Evolutionary conservation across 1,284 basidiomycete species (phyloP).

Genomic region (Wallemia mellicola): DNA sequence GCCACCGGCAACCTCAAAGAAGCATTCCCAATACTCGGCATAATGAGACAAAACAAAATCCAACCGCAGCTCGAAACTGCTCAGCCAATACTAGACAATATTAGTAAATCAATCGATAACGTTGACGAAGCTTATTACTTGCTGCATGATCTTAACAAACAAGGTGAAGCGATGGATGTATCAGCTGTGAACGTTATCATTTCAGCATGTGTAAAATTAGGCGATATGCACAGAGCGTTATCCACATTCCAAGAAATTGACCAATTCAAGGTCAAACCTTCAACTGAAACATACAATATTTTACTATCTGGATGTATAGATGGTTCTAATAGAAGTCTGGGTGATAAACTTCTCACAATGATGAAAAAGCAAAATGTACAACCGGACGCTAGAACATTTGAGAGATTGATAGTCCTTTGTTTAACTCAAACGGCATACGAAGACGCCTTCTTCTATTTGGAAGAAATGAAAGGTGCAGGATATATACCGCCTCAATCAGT

Average conservation of each 20-base stretch:
- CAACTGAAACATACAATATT: constrained; percentile 34
- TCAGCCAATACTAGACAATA: constrained; percentile 22
- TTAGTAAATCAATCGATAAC: constrained; percentile 22
- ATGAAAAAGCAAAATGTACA: constrained; percentile 26
- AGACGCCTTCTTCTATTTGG: constrained; percentile 58
- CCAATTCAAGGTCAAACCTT: constrained; percentile 27
- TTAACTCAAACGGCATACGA: constrained; percentile 42
- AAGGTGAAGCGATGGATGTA: constrained; percentile 25
- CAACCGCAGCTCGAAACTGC: constrained; percentile 22
- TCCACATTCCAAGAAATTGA: constrained; percentile 35
- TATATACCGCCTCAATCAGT: constrained; percentile 24
- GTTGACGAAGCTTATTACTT: constrained; percentile 35
- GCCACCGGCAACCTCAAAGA: constrained; percentile 24
- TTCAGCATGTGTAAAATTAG: constrained; percentile 27
- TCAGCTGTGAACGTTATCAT: constrained; percentile 34
- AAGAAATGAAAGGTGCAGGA: constrained; percentile 43
- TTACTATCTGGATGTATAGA: constrained; percentile 32
- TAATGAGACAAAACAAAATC: constrained; percentile 26
- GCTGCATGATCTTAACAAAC: constrained; percentile 28
- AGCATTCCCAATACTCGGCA: constrained; percentile 24
- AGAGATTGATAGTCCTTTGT: constrained; percentile 32
- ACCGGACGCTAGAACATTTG: constrained; percentile 30
- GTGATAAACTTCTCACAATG: constrained; percentile 28
- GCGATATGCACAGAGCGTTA: constrained; percentile 43
- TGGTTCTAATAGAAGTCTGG: constrained; percentile 24